Evolutionary conservation across 208 protist genomes (phyloP).

Genomic region (Wallacemonas sp.): DNA sequence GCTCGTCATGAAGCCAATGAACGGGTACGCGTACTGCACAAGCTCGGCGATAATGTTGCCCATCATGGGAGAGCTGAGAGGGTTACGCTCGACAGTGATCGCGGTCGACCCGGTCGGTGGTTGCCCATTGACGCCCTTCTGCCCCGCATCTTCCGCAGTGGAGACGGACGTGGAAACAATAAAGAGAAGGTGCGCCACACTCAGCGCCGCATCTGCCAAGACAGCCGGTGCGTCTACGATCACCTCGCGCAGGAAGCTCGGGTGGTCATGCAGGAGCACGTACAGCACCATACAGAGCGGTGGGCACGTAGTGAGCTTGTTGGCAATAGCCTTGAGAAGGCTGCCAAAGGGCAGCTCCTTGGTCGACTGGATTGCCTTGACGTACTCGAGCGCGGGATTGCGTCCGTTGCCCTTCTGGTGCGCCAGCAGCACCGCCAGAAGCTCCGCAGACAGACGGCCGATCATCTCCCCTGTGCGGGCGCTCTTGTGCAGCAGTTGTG

Average conservation of each 20-base stretch:
- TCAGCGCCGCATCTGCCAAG: conserved; percentile 38
- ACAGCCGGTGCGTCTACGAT: conserved; percentile 30
- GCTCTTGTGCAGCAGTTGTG: conserved; percentile 18
- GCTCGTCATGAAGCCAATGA: conserved; percentile 77
- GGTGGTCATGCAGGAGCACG: conserved; percentile 66
- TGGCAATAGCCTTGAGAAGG: conserved; percentile 39
- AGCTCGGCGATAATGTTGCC: conserved; percentile 31
- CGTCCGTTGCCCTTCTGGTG: conserved; percentile 58
- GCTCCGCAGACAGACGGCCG: conserved; percentile 44
- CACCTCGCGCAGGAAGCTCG: conserved; percentile 43
- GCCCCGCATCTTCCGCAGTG: background rate
- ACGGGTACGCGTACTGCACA: conserved; percentile 62
- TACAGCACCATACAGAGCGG: conserved; percentile 69
- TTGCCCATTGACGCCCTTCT: background rate
- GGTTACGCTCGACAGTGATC: conserved; percentile 16
- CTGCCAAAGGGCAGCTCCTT: conserved; percentile 25
- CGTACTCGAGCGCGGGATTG: conserved; percentile 53
- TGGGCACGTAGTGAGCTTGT: conserved; percentile 39
- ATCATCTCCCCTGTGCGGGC: conserved; percentile 40
- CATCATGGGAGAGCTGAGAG: conserved; percentile 24
- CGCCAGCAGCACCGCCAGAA: conserved; percentile 62
- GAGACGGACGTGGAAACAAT: conserved; percentile 16
- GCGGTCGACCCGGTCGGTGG: background rate
- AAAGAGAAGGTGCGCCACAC: conserved; percentile 31
- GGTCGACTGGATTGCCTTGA: conserved; percentile 27